A percentile compares a stretch with the other conserved stretches of the same genome.
Evolutionary conservation across 2,329 filamentous ascomycete species (phyloP).

Genomic region (Clonostachys solani): DNA sequence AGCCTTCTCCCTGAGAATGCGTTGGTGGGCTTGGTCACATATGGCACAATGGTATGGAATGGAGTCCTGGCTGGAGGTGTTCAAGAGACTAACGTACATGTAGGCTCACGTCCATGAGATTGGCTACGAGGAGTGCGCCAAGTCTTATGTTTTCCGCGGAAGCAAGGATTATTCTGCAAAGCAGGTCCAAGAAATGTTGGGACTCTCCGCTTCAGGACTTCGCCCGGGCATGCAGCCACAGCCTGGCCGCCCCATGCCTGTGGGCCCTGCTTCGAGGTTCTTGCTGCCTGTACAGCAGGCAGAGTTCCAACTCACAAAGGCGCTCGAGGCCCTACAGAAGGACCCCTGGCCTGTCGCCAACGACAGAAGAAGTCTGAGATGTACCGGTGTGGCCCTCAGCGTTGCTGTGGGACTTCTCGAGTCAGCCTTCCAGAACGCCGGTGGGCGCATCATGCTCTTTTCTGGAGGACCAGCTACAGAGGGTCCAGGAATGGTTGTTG

Average conservation of each 20-base stretch:
- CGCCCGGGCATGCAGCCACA: conserved; percentile 73
- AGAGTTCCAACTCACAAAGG: conserved; percentile 96
- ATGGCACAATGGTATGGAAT: conserved; percentile 76
- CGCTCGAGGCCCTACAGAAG: conserved; percentile 90
- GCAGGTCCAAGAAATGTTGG: conserved; percentile 99
- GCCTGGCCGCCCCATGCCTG: conserved; percentile 69
- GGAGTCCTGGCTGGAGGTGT: conserved; percentile 8
- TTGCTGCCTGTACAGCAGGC: conserved; percentile 91
- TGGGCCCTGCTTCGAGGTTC: conserved; percentile 84
- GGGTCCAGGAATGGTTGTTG: conserved; percentile 94
- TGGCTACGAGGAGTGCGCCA: conserved; percentile 95
- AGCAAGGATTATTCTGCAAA: conserved; percentile 98
- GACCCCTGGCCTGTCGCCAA: conserved; percentile 97
- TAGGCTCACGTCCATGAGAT: conserved; percentile 95
- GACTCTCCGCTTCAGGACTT: conserved; percentile 66
- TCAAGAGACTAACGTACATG: neutral
- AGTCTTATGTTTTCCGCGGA: conserved; percentile 96
- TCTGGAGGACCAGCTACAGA: conserved; percentile 93
- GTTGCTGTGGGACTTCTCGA: conserved; percentile 91
- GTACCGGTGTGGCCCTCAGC: conserved; percentile 93
- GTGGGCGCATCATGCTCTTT: conserved; percentile 95
- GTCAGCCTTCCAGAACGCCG: conserved; percentile 91
- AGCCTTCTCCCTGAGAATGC: conserved; percentile 78
- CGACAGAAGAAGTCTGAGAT: conserved; percentile 84
- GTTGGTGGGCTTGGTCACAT: conserved; percentile 79